A percentile compares a stretch with the other conserved stretches of the same genome.
These are phyloP conservation scores for Hermanozyma aechmeae DNA, from an alignment of 805 yeast species.

Conservation along the genomic window DNA sequence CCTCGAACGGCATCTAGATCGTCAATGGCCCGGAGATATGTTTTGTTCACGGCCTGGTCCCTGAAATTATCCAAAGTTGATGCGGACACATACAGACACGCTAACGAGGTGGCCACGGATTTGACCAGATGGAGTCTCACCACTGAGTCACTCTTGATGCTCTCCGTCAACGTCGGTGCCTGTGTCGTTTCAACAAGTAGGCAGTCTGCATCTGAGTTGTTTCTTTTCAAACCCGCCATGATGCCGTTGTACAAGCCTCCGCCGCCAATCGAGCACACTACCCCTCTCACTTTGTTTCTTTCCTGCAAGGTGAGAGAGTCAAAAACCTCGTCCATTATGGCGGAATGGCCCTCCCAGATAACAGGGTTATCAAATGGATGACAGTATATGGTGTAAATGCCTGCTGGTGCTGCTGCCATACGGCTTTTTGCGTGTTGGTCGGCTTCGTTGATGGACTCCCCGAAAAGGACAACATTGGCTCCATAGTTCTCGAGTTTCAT, in stretches of 20 bases:
- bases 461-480: slow-evolving; percentile 40
- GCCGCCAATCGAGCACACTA: slow-evolving; percentile 50
- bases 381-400: slow-evolving; percentile 33
- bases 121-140: slow-evolving; percentile 36
- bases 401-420: slow-evolving; percentile 9
- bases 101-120: slow-evolving; percentile 57
- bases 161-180: slow-evolving; percentile 47
- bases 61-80: slow-evolving; percentile 34
- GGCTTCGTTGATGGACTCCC: slow-evolving; percentile 42
- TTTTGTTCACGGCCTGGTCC: slow-evolving; percentile 6
- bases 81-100: slow-evolving; percentile 48
- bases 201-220: slow-evolving; percentile 16
- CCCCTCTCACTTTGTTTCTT: slow-evolving; percentile 24
- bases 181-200: slow-evolving; percentile 52
- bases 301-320: slow-evolving; percentile 15
- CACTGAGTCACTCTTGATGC: slow-evolving; percentile 37
- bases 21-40: slow-evolving; percentile 19
- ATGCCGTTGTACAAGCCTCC: slow-evolving; percentile 51
- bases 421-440: slow-evolving; percentile 30
- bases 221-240: slow-evolving; percentile 29
- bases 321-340: slow-evolving; percentile 37
- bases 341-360: slow-evolving; percentile 49
- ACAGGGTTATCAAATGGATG: slow-evolving; percentile 45
- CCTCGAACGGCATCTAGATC: slow-evolving; percentile 52
- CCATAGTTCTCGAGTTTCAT: slow-evolving; percentile 37